These are phyloP conservation scores for Amaranthus palmeri DNA, from an alignment of 148 eudicot species.

Conservation along the genomic window DNA sequence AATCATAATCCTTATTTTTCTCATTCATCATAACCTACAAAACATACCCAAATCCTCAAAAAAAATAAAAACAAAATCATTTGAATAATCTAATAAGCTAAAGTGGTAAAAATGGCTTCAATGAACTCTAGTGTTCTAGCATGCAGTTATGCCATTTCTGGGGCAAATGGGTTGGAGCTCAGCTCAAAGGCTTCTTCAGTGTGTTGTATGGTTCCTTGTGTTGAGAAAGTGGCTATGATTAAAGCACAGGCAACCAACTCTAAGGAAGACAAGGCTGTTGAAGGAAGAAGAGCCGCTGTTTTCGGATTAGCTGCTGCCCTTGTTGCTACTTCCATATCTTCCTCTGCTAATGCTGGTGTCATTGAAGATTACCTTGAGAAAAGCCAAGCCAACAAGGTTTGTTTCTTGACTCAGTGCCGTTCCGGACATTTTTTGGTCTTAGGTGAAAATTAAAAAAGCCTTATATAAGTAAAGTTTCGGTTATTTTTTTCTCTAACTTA, in stretches of 20 bases:
- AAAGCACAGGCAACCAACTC: constrained; percentile 47
- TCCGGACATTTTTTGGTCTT: neutral
- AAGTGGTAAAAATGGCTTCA: constrained; percentile 17
- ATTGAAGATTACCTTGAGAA: constrained; percentile 80
- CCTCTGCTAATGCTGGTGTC: constrained; percentile 79
- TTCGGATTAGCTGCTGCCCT: constrained; percentile 67
- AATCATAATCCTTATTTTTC: constrained; percentile 11
- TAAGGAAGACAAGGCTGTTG: constrained; percentile 20
- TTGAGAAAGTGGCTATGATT: constrained; percentile 48
- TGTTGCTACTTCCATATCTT: constrained; percentile 38
- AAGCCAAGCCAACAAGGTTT: constrained; percentile 92
- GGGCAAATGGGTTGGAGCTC: constrained; percentile 38
- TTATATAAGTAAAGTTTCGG: too few relatives aligned
- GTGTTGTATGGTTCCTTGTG: constrained; percentile 33
- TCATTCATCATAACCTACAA: constrained; percentile 9
- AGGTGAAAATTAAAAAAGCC: too few relatives aligned
- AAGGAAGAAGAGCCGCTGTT: constrained; percentile 75
- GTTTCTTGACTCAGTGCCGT: neutral
- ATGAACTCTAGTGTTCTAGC: constrained; percentile 60
- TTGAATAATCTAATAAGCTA: neutral
- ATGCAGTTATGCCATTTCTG: constrained; percentile 62
- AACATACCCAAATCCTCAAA: neutral
- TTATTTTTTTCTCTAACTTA: too few relatives aligned
- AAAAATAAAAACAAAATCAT: constrained; percentile 8
- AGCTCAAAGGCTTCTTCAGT: constrained; percentile 48